Evolutionary conservation across 1,139 yeast species (phyloP).

Genomic region (Wickerhamiella infanticola): DNA sequence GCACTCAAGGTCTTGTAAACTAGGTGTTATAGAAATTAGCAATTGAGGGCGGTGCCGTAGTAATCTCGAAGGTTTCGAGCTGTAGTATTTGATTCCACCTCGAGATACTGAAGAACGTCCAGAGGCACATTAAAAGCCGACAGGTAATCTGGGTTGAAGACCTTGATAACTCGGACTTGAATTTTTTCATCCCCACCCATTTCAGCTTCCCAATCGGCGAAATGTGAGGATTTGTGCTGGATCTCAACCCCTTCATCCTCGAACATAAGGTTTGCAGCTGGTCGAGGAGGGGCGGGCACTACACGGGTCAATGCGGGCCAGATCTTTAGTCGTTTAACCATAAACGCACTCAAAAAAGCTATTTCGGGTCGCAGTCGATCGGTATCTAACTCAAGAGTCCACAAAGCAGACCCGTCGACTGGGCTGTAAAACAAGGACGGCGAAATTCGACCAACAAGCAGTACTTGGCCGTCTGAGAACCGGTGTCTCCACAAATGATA

Average conservation of each 20-base stretch:
- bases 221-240: constrained; percentile 8
- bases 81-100: not conserved
- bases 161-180: constrained; percentile 7
- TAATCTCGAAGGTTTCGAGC: not conserved
- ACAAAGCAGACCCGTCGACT: constrained; percentile 10
- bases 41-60: not conserved
- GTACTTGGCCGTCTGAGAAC: constrained; percentile 1
- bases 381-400: constrained; percentile 17
- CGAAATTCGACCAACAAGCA: constrained; percentile 15
- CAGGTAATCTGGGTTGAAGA: constrained; percentile 7
- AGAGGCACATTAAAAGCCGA: not conserved
- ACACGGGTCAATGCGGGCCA: constrained; percentile 3
- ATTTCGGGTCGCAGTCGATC: constrained; percentile 15
- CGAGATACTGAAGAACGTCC: not conserved
- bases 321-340: constrained; percentile 7
- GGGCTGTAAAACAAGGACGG: constrained; percentile 14
- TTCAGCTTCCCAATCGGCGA: constrained; percentile 12
- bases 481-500: constrained; percentile 14
- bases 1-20: not conserved
- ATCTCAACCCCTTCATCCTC: constrained; percentile 12
- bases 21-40: not conserved
- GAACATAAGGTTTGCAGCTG: constrained; percentile 10
- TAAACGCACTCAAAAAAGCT: constrained; percentile 16
- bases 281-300: constrained; percentile 6
- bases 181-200: not conserved